A percentile compares a stretch with the other conserved stretches of the same genome.
Evolutionary conservation across 495 filamentous ascomycete genomes (phyloP).

Genomic region (Neurospora discreta): DNA sequence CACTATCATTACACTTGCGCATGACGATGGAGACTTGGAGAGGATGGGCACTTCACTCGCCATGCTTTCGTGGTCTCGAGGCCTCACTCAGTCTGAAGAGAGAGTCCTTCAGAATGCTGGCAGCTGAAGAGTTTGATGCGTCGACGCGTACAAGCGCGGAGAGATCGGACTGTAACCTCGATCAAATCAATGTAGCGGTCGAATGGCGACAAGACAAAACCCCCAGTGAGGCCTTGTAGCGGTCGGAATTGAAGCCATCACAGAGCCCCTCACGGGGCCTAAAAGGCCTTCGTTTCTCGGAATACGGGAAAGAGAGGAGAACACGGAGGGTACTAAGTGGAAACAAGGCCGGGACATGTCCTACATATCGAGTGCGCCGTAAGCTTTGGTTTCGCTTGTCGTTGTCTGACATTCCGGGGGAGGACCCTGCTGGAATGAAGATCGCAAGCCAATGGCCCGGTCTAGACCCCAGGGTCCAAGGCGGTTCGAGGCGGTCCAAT

Average conservation of each 20-base stretch:
- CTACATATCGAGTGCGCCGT: not conserved
- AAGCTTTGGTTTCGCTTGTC: not conserved
- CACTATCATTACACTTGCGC: not conserved
- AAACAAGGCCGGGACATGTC: not conserved
- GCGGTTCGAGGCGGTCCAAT: not conserved
- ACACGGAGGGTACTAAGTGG: not conserved
- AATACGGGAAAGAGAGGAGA: not conserved
- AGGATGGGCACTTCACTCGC: not conserved
- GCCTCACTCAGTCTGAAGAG: not conserved
- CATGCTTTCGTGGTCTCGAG: not conserved
- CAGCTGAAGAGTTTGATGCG: not conserved
- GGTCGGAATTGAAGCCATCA: not conserved
- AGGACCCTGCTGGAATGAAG: not conserved
- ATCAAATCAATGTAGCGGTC: not conserved
- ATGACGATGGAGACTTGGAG: not conserved
- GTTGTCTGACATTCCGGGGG: not conserved
- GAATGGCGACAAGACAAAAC: not conserved
- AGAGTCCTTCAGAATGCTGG: not conserved
- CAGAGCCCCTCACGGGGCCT: not conserved
- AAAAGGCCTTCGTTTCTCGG: not conserved
- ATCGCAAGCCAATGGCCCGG: not conserved
- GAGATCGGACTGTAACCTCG: not conserved
- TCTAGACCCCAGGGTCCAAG: not conserved
- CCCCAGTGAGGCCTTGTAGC: not conserved
- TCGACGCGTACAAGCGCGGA: not conserved